phyloP scores from a whole-genome alignment of 2,329 filamentous ascomycete genomes.

The Sordariomycetes sp. region DNA sequence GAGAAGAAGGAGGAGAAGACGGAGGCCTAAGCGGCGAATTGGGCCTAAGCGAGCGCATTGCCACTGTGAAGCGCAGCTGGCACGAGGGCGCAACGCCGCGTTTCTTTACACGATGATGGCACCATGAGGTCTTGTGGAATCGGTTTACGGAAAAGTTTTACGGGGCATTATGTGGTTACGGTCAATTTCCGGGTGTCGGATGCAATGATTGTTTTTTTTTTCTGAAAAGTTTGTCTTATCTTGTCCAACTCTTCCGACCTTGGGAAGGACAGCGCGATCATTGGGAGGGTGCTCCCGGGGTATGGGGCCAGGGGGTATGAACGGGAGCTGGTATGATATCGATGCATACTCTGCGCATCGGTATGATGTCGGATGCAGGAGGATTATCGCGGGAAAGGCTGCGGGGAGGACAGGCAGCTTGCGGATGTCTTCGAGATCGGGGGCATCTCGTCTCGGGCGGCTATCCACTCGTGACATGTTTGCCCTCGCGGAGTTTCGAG shows the following conservation, averaged over 20 bases:
- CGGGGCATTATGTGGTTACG: slow-evolving; percentile 3
- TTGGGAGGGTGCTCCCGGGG: neutral
- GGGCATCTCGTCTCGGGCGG: neutral
- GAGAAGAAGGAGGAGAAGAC: slow-evolving; percentile 32
- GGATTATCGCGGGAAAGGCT: neutral
- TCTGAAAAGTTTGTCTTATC: neutral
- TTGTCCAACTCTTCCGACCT: neutral
- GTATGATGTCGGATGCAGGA: neutral
- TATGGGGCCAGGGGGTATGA: neutral
- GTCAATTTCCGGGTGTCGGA: slow-evolving; percentile 4
- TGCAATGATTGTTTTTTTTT: slow-evolving; percentile 5
- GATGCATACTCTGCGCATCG: neutral
- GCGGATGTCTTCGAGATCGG: neutral
- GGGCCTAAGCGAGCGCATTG: too few relatives aligned
- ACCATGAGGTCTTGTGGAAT: neutral
- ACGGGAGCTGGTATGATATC: neutral
- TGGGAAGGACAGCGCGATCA: neutral
- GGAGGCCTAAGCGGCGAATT: slow-evolving; percentile 21
- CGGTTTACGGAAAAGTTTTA: slow-evolving; percentile 5
- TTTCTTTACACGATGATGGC: slow-evolving; percentile 3
- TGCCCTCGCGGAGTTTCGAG: neutral
- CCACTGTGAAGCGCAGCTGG: neutral
- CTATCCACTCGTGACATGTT: neutral
- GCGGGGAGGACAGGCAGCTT: neutral
- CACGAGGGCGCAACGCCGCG: neutral